Conservation (phyloP, 192 early-diverging fungal genomes). For the Linderina pennispora region DNA sequence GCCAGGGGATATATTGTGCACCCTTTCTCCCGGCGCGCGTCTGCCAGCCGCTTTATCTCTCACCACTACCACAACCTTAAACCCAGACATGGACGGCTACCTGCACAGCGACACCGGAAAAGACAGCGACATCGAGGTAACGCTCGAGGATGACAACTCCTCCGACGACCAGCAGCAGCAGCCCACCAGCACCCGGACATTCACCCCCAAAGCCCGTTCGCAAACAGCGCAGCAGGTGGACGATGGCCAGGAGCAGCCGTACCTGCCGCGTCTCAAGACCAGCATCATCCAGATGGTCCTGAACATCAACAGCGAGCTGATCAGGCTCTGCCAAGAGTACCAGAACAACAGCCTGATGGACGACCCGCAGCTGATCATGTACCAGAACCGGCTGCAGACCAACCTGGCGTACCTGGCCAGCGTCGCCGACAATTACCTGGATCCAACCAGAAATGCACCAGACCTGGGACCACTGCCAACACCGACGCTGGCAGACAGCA, state of each 20-base stretch:
- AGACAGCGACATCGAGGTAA: slow-evolving; percentile 42
- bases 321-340: slow-evolving; percentile 53
- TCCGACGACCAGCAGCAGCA: slow-evolving; percentile 21
- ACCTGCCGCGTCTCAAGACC: slow-evolving; percentile 43
- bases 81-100: slow-evolving; percentile 13
- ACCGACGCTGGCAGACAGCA: slow-evolving; percentile 17
- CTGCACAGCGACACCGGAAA: slow-evolving; percentile 14
- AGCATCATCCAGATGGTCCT: slow-evolving; percentile 52
- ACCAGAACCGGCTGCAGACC: slow-evolving; percentile 58
- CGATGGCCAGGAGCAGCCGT: slow-evolving; percentile 29
- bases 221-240: no score
- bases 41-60: no score
- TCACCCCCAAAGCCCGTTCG: no score
- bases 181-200: no score
- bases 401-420: slow-evolving; percentile 61
- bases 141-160: slow-evolving; percentile 34
- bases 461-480: slow-evolving; percentile 37
- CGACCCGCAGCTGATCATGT: slow-evolving; percentile 50
- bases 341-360: slow-evolving; percentile 57
- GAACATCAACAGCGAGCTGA: slow-evolving; percentile 56
- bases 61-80: no score
- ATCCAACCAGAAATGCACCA: slow-evolving; percentile 30
- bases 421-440: slow-evolving; percentile 51
- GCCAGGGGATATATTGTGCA: no score
- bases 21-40: no score